Conservation (phyloP, 306 rosid species). For the Vicia villosa region DNA sequence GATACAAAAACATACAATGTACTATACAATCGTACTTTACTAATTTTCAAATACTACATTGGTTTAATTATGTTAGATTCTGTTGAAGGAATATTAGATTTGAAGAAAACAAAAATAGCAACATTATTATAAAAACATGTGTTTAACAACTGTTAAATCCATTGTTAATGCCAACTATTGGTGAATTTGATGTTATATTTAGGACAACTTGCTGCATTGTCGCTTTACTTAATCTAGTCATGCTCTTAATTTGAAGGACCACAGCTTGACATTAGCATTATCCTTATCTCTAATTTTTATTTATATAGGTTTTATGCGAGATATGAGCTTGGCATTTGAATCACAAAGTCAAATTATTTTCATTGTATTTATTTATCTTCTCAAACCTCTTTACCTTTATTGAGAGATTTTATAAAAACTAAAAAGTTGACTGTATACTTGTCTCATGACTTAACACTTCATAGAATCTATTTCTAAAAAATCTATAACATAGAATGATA, state of each 20-base stretch:
- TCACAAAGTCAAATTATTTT: no score
- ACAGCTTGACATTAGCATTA: constrained; percentile 13
- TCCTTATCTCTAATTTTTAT: no score
- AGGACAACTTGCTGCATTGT: constrained; percentile 33
- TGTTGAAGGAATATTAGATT: constrained; percentile 36
- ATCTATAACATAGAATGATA: no score
- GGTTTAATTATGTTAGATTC: constrained; percentile 33
- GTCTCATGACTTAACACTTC: no score
- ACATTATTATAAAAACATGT: neutral
- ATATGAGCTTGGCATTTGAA: no score
- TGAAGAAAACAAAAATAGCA: neutral
- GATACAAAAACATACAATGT: constrained; percentile 33
- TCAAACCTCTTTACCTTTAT: no score
- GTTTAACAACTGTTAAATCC: constrained; percentile 24
- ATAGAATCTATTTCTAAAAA: no score
- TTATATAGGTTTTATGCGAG: no score
- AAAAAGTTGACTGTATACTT: no score
- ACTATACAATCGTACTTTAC: constrained; percentile 7
- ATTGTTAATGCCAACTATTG: constrained; percentile 5
- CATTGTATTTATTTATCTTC: no score
- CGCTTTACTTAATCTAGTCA: constrained; percentile 16
- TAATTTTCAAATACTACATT: neutral
- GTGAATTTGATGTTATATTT: neutral
- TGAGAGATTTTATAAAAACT: no score
- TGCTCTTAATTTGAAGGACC: constrained; percentile 17